A percentile compares a stretch with the other conserved stretches of the same genome.
Conservation (phyloP, 192 early-diverging fungal genomes). For the Neocallimastix lanati region DNA sequence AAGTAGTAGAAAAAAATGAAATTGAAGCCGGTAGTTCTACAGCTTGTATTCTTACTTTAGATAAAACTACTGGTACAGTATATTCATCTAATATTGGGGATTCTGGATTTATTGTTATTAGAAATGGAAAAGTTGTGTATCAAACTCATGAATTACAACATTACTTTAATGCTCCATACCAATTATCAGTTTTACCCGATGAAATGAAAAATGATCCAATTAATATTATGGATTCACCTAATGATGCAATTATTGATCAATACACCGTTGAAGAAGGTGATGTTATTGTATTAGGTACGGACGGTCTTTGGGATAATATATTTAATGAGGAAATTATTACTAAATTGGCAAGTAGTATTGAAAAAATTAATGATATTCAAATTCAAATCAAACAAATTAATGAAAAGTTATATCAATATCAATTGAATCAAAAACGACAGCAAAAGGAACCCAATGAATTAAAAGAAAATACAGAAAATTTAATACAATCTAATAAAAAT, state of each 20-base stretch:
- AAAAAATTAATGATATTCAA: not conserved
- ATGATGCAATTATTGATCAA: slow-evolving; percentile 63
- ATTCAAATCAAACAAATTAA: not conserved
- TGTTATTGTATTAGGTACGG: slow-evolving; percentile 76
- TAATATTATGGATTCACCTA: slow-evolving; percentile 45
- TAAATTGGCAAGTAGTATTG: not conserved
- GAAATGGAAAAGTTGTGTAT: not conserved
- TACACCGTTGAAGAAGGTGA: slow-evolving; percentile 81
- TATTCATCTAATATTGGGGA: slow-evolving; percentile 4
- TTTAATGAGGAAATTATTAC: not conserved
- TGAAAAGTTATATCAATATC: not conserved
- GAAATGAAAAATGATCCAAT: slow-evolving; percentile 1
- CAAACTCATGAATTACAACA: slow-evolving; percentile 4
- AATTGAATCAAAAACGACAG: not conserved
- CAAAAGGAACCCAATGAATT: not conserved
- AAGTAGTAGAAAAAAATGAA: not conserved
- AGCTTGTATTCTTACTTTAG: slow-evolving; percentile 1
- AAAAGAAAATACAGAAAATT: not conserved
- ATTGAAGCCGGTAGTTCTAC: slow-evolving; percentile 5
- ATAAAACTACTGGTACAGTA: slow-evolving; percentile 4
- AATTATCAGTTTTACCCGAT: slow-evolving; percentile 1
- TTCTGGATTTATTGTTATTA: slow-evolving; percentile 2
- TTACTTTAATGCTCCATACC: slow-evolving; percentile 8
- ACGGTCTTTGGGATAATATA: slow-evolving; percentile 23
- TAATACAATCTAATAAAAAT: too few species aligned